Evolutionary conservation across 2,329 filamentous ascomycete species (phyloP).

Genomic region (Hawksworthiomyces lignivorus): DNA sequence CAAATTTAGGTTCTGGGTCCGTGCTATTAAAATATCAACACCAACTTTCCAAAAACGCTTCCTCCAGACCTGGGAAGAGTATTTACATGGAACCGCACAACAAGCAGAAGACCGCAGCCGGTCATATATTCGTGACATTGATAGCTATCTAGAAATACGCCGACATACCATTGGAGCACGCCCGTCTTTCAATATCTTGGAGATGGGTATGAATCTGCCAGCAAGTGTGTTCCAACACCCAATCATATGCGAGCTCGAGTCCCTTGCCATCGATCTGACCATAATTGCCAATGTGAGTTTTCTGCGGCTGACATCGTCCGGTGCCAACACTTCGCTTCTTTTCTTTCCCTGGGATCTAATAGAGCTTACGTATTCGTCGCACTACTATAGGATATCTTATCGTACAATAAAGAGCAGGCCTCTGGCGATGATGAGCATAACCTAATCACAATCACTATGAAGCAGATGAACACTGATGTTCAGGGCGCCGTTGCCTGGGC

Average conservation of each 20-base stretch:
- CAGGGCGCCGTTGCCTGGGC: constrained; percentile 15
- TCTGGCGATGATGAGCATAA: constrained; percentile 22
- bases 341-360: too few relatives aligned
- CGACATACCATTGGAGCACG: constrained; percentile 18
- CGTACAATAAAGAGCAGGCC: constrained; percentile 23
- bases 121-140: too few relatives aligned
- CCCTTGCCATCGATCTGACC: constrained; percentile 18
- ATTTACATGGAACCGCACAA: too few relatives aligned
- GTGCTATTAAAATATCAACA: too few relatives aligned
- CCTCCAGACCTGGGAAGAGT: too few relatives aligned
- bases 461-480: constrained; percentile 3
- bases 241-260: constrained; percentile 14
- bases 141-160: constrained; percentile 19
- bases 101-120: too few relatives aligned
- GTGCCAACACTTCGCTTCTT: too few relatives aligned
- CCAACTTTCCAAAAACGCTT: too few relatives aligned
- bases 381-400: constrained; percentile 23
- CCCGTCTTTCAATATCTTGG: constrained; percentile 18
- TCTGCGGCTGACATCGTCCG: too few relatives aligned
- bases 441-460: constrained; percentile 22
- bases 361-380: too few relatives aligned
- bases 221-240: constrained; percentile 16
- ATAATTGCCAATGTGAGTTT: constrained; percentile 20
- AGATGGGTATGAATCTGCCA: constrained; percentile 19
- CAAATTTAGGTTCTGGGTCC: too few relatives aligned